These are phyloP conservation scores for Dendrocalamus sinicus DNA, from an alignment of 176 grass and related monocot species.

Conservation along the genomic window DNA sequence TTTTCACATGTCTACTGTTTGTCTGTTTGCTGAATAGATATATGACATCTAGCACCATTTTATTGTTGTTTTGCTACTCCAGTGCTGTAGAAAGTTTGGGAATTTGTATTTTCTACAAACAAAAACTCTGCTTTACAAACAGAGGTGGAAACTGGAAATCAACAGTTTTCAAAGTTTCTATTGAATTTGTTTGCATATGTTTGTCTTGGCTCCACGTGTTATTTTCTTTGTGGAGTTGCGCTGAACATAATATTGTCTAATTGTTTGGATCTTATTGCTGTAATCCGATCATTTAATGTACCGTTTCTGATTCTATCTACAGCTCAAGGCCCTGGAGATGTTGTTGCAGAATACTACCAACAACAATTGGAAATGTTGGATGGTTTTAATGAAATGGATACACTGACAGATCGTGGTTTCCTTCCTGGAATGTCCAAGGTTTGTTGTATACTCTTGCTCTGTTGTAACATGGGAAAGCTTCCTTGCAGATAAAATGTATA, in stretches of 20 bases:
- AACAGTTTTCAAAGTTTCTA: not conserved
- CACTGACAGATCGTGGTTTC: conserved; percentile 64
- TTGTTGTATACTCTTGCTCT: not conserved
- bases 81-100: not conserved
- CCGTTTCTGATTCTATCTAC: not conserved
- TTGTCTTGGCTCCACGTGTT: not conserved
- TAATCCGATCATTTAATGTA: not conserved
- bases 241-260: not conserved
- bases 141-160: not conserved
- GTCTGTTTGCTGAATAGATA: not conserved
- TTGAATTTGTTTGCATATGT: not conserved
- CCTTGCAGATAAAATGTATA: not conserved
- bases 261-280: not conserved
- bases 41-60: not conserved
- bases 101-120: not conserved
- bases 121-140: not conserved
- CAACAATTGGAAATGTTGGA: conserved; percentile 80
- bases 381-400: conserved; percentile 88
- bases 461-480: conserved; percentile 14
- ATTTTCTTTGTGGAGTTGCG: not conserved
- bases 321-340: conserved; percentile 57
- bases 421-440: conserved; percentile 82
- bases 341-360: conserved; percentile 72
- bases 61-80: not conserved
- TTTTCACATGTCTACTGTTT: not conserved